These are phyloP conservation scores for Backusella tarrabulga DNA, from an alignment of 192 early-diverging fungal genomes.

Conservation along the genomic window DNA sequence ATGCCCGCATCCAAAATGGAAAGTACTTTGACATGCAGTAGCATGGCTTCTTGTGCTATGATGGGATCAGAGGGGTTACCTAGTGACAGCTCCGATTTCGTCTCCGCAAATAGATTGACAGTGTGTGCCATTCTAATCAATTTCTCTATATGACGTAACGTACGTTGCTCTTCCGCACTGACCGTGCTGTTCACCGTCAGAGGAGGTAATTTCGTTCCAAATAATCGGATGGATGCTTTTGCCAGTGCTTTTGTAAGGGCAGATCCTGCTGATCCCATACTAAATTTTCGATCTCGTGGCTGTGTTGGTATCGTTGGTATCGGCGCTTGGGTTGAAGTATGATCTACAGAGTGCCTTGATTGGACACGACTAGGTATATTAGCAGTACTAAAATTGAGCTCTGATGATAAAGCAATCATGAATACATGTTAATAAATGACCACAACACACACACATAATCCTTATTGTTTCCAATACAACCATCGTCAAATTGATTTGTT, in stretches of 20 bases:
- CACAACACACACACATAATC: background rate
- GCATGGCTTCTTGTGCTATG: slow-evolving; percentile 68
- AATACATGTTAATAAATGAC: background rate
- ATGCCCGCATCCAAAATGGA: slow-evolving; percentile 61
- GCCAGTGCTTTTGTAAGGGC: slow-evolving; percentile 54
- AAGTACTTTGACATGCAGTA: slow-evolving; percentile 66
- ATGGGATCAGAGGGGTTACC: slow-evolving; percentile 37
- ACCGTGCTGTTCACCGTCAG: slow-evolving; percentile 27
- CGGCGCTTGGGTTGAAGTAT: background rate
- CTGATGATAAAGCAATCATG: slow-evolving; percentile 26
- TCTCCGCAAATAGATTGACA: slow-evolving; percentile 60
- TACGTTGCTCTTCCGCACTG: slow-evolving; percentile 38
- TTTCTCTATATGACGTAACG: slow-evolving; percentile 64
- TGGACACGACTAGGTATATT: background rate
- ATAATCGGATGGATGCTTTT: slow-evolving; percentile 49
- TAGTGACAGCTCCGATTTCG: slow-evolving; percentile 54
- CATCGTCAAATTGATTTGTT: slow-evolving; percentile 73
- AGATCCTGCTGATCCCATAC: slow-evolving; percentile 37
- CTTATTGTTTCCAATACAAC: slow-evolving; percentile 26
- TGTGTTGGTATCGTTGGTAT: background rate
- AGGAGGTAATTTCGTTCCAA: slow-evolving; percentile 53
- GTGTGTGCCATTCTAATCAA: slow-evolving; percentile 69
- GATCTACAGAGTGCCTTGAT: background rate
- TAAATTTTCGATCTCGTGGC: slow-evolving; percentile 22
- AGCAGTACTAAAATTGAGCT: background rate